These are phyloP conservation scores for Boletus pseudopeckii DNA, from an alignment of 768 basidiomycete genomes.

Conservation along the genomic window DNA sequence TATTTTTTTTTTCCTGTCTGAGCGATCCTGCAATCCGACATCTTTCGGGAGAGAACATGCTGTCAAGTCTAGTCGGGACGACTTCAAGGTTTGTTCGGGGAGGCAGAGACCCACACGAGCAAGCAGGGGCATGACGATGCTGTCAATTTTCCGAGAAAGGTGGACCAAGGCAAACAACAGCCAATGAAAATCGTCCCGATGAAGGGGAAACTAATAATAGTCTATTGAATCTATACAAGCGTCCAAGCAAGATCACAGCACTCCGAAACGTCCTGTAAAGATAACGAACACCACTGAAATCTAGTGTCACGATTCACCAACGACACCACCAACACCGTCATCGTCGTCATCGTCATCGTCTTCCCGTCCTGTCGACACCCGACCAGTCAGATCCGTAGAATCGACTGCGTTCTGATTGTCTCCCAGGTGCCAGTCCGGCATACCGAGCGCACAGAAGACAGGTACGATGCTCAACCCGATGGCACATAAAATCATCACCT, in stretches of 20 bases:
- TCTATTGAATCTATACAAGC: background rate
- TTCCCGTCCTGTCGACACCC: background rate
- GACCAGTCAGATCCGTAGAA: conserved; percentile 19
- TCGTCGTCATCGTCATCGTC: background rate
- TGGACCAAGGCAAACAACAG: too few relatives aligned
- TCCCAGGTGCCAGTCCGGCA: conserved; percentile 66
- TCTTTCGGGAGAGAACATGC: background rate
- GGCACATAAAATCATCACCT: conserved; percentile 51
- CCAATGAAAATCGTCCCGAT: background rate
- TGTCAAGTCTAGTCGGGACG: background rate
- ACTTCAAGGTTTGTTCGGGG: too few relatives aligned
- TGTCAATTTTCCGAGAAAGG: too few relatives aligned
- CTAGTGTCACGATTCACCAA: background rate
- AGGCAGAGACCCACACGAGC: too few relatives aligned
- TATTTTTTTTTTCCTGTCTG: conserved; percentile 2
- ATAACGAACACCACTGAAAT: background rate
- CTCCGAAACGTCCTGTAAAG: background rate
- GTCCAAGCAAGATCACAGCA: background rate
- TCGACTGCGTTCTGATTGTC: conserved; percentile 73
- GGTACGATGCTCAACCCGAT: conserved; percentile 55
- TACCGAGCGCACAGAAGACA: conserved; percentile 52
- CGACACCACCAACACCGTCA: background rate
- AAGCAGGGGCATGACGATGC: too few relatives aligned
- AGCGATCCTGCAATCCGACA: conserved; percentile 1
- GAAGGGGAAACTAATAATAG: background rate